Evolutionary conservation across 2,329 filamentous ascomycete species (phyloP).

Genomic region (Alternaria gaisen): DNA sequence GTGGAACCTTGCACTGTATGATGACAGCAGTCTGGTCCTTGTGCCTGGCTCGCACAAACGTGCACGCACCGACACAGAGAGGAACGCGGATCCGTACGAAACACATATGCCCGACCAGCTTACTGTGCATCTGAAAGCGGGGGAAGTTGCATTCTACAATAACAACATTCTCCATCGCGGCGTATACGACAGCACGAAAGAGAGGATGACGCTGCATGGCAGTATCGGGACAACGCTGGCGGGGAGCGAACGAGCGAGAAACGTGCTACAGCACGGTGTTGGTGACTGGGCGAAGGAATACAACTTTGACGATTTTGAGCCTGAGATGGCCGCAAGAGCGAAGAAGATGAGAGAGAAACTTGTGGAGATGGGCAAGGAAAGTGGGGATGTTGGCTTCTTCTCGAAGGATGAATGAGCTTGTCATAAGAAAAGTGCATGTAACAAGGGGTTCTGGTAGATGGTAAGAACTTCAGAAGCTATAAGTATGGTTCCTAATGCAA

Average conservation of each 20-base stretch:
- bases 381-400: slow-evolving; percentile 68
- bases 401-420: slow-evolving; percentile 44
- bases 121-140: slow-evolving; percentile 71
- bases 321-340: slow-evolving; percentile 67
- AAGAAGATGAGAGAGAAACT: slow-evolving; percentile 71
- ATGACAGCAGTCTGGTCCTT: slow-evolving; percentile 75
- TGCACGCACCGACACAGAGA: slow-evolving; percentile 74
- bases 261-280: slow-evolving; percentile 79
- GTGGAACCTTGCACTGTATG: slow-evolving; percentile 85
- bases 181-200: slow-evolving; percentile 66
- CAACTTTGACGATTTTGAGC: slow-evolving; percentile 67
- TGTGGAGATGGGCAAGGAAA: slow-evolving; percentile 68
- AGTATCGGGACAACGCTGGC: slow-evolving; percentile 70
- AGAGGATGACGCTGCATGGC: slow-evolving; percentile 77
- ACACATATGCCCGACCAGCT: slow-evolving; percentile 68
- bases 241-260: slow-evolving; percentile 67
- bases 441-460: neutral
- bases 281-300: slow-evolving; percentile 70
- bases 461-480: too few relatives aligned
- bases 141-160: slow-evolving; percentile 87
- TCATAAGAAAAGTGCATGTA: neutral
- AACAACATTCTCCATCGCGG: slow-evolving; percentile 86
- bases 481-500: too few relatives aligned
- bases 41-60: slow-evolving; percentile 80
- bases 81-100: slow-evolving; percentile 72